phyloP scores from a whole-genome alignment of 129 eudicot species.

The Flaveria ramosissima region DNA sequence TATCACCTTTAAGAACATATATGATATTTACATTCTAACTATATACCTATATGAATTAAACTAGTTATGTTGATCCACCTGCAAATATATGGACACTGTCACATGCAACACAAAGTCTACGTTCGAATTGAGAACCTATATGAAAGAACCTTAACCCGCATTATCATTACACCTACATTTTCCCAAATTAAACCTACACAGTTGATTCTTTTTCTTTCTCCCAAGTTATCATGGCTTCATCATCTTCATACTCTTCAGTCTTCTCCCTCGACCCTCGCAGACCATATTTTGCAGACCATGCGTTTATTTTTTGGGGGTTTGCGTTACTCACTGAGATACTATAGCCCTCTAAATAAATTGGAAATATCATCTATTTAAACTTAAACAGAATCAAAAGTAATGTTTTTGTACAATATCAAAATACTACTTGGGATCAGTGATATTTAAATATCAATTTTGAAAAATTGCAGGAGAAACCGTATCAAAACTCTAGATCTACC shows the following conservation, averaged over 20 bases:
- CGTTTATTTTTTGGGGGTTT: not conserved
- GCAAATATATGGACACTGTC: not conserved
- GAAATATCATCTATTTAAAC: not conserved
- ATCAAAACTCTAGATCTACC: not conserved
- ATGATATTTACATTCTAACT: not conserved
- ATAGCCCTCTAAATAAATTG: not conserved
- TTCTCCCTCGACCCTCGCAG: not conserved
- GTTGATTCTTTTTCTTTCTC: conserved; percentile 1
- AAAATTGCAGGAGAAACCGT: not conserved
- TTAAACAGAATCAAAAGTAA: not conserved
- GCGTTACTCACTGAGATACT: not conserved
- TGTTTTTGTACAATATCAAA: not conserved
- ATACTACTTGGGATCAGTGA: too few species aligned
- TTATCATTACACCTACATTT: not conserved
- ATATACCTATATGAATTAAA: not conserved
- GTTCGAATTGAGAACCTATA: not conserved
- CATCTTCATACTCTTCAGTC: conserved; percentile 1
- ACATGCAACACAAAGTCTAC: not conserved
- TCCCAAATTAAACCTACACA: not conserved
- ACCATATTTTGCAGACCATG: conserved; percentile 1
- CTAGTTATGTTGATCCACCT: conserved; percentile 4
- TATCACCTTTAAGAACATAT: not conserved
- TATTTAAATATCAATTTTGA: not conserved
- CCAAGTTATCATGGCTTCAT: not conserved
- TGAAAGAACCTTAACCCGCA: not conserved